These are phyloP conservation scores for Trametes cubensis DNA, from an alignment of 768 basidiomycete species.

Conservation along the genomic window DNA sequence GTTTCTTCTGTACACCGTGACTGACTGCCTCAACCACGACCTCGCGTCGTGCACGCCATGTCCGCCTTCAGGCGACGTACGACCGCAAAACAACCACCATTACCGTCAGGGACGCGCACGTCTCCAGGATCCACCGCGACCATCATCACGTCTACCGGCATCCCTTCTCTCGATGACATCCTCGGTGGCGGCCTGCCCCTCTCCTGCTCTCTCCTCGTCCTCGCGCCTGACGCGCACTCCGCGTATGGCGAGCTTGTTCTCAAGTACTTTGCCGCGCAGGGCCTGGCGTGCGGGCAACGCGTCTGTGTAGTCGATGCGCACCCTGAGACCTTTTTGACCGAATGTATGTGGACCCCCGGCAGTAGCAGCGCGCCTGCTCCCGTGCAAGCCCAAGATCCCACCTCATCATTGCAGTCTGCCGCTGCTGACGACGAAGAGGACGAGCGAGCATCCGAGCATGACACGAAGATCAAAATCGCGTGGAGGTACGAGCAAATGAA, in stretches of 20 bases:
- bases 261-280: conserved; percentile 90
- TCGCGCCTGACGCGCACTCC: conserved; percentile 86
- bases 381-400: neutral
- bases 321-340: conserved; percentile 58
- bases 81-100: conserved; percentile 45
- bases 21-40: neutral
- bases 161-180: conserved; percentile 93
- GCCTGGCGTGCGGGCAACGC: conserved; percentile 70
- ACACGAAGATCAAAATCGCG: conserved; percentile 86
- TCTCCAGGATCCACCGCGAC: conserved; percentile 61
- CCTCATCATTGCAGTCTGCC: conserved; percentile 25
- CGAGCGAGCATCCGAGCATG: conserved; percentile 39
- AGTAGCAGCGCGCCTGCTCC: conserved; percentile 22
- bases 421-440: conserved; percentile 45
- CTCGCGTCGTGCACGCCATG: conserved; percentile 42
- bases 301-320: conserved; percentile 68
- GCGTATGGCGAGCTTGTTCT: conserved; percentile 83
- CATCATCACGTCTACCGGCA: conserved; percentile 76
- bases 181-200: conserved; percentile 91
- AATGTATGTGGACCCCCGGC: conserved; percentile 79
- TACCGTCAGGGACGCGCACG: conserved; percentile 55
- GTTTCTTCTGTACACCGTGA: too few species aligned
- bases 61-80: conserved; percentile 80
- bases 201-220: conserved; percentile 68
- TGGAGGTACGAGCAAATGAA: conserved; percentile 97